A percentile compares a stretch with the other conserved stretches of the same genome.
phyloP scores from a whole-genome alignment of 2,329 filamentous ascomycete genomes.

The Trichoderma simmonsii region DNA sequence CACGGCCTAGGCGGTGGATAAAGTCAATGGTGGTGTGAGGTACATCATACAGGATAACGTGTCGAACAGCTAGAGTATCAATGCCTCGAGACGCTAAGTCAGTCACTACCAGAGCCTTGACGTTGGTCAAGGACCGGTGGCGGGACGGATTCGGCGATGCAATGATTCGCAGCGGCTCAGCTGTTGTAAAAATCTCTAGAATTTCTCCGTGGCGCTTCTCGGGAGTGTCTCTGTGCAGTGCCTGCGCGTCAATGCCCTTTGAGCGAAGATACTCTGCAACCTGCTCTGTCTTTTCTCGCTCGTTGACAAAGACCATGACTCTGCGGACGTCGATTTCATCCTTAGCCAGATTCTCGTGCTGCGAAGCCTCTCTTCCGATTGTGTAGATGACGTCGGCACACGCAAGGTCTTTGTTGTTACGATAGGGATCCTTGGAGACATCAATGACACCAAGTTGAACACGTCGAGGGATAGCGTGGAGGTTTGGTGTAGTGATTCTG shows the following conservation, averaged over 20 bases:
- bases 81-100: constrained; percentile 91
- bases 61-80: constrained; percentile 84
- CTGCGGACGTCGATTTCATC: constrained; percentile 68
- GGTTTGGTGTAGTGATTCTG: constrained; percentile 88
- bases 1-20: constrained; percentile 88
- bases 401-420: constrained; percentile 86
- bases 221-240: constrained; percentile 79
- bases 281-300: constrained; percentile 82
- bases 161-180: constrained; percentile 39
- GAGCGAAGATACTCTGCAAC: constrained; percentile 73
- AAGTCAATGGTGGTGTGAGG: constrained; percentile 97
- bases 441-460: constrained; percentile 94
- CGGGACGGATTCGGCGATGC: constrained; percentile 32
- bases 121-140: constrained; percentile 62
- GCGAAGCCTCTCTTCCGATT: constrained; percentile 72
- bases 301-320: constrained; percentile 94
- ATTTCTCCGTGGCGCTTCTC: constrained; percentile 75
- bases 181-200: constrained; percentile 68
- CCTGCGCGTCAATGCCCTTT: constrained; percentile 86
- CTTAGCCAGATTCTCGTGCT: constrained; percentile 54
- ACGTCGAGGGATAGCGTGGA: constrained; percentile 91
- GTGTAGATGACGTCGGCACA: constrained; percentile 95
- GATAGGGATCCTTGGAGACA: constrained; percentile 87
- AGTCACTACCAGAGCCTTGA: constrained; percentile 89
- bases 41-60: constrained; percentile 95